Base-by-base conservation (phyloP, 768 basidiomycete species). In the Bullera alba region DNA sequence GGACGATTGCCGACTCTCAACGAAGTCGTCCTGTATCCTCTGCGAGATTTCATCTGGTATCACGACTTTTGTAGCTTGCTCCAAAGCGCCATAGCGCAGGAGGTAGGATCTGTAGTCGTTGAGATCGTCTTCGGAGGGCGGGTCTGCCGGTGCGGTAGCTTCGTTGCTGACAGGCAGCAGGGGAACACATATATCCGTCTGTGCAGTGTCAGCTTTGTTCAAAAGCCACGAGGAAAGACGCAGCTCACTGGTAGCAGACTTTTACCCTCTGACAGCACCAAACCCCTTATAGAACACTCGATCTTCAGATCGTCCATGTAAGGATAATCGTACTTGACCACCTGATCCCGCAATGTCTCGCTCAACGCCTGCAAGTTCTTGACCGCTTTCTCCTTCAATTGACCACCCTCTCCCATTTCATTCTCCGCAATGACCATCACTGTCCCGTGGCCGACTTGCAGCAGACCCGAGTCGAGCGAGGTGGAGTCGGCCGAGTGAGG, bases 251-350 rank as follows among this genome's bases (percentile, higher is more conserved):
- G 71, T 27, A 70, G 27, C 43, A 72, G 37, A 32, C 57, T 69
- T 46, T 67, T 69, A 17, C 67, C 69, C 30, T 69, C 56, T 25
- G 65, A 61, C 28, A 67, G 34, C 4, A 72, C 63, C 2, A 62
- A 27, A 10, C 60, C 46, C 30, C 56, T 54, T 1, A 67, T 53
- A 26, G 61, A 60, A 28, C 62, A 60, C 4, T 69, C 63, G 67
- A 72, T 70, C 52, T 67, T 68, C 45, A 72, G 51, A 2, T 56
- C 60, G 17, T 70, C 65, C 50, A 69, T 65, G 46, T 58, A 72
- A 6, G 71, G 71, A 47, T 66, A 72, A 38, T 69, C 61, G 50
- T 72, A 72, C 23, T 60, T 48, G 14, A 72, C 35, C 23, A 49
- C 56, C 42, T 70, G 69, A 30, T 59, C 60, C 30, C 39, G 53